A percentile compares a stretch with the other conserved stretches of the same genome.
These are phyloP conservation scores for Stagonosporopsis cucurbitacearum DNA, from an alignment of 2,329 filamentous ascomycete species.

Conservation along the genomic window DNA sequence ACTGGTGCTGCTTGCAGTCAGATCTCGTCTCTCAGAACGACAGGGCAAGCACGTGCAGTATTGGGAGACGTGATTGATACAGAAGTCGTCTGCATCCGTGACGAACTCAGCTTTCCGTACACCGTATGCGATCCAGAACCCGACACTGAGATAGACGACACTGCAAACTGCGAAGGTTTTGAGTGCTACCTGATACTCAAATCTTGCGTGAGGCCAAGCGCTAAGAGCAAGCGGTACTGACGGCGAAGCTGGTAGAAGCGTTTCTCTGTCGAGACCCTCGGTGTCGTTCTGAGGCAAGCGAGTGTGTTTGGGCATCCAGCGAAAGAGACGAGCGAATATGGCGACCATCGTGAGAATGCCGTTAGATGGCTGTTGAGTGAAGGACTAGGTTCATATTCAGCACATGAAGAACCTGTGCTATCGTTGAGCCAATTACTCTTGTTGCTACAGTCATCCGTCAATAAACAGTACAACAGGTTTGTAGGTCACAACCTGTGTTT, in stretches of 20 bases:
- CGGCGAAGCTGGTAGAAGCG: constrained; percentile 18
- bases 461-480: not conserved
- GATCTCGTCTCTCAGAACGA: not conserved
- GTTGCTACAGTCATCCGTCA: not conserved
- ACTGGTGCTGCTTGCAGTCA: constrained; percentile 36
- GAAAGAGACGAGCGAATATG: constrained; percentile 13
- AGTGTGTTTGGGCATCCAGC: constrained; percentile 12
- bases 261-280: constrained; percentile 23
- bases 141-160: constrained; percentile 26
- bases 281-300: constrained; percentile 17
- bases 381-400: not conserved
- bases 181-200: constrained; percentile 7
- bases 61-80: constrained; percentile 37
- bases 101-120: constrained; percentile 19
- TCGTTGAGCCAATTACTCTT: too few species aligned
- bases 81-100: constrained; percentile 32
- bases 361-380: not conserved
- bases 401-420: not conserved
- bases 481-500: not conserved
- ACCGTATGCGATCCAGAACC: constrained; percentile 25
- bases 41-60: constrained; percentile 35
- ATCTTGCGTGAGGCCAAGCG: not conserved
- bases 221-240: constrained; percentile 2
- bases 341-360: not conserved
- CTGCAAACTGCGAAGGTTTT: constrained; percentile 27